These are phyloP conservation scores for Candida tunisiensis DNA, from an alignment of 1,139 yeast genomes.

Conservation along the genomic window DNA sequence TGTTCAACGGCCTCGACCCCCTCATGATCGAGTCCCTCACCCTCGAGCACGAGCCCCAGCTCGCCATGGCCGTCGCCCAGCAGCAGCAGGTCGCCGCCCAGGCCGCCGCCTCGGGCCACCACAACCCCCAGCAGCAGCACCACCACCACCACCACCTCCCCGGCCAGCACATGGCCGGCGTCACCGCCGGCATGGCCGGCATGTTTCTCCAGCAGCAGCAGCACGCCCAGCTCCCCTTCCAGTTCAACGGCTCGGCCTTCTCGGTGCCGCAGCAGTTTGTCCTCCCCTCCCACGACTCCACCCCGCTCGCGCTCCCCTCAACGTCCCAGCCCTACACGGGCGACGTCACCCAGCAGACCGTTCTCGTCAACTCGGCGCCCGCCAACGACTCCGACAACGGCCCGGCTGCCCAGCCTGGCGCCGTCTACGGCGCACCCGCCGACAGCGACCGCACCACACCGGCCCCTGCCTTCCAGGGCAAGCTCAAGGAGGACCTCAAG, in stretches of 20 bases:
- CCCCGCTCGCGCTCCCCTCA: too few species aligned
- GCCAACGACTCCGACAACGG: conserved; percentile 3
- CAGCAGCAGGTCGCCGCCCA: not conserved
- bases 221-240: too few species aligned
- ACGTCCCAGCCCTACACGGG: too few species aligned
- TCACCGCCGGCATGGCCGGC: too few species aligned
- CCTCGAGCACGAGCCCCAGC: conserved; percentile 1
- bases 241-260: too few species aligned
- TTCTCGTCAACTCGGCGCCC: too few species aligned
- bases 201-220: too few species aligned
- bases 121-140: not conserved
- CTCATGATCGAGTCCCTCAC: conserved; percentile 1
- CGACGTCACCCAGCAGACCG: too few species aligned
- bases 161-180: conserved; percentile 1
- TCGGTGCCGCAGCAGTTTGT: too few species aligned
- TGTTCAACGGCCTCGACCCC: conserved; percentile 13
- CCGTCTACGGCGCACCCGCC: not conserved
- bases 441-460: not conserved
- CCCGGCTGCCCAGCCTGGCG: not conserved
- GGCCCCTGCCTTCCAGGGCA: not conserved
- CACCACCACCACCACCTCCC: not conserved
- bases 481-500: not conserved
- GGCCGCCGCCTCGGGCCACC: not conserved
- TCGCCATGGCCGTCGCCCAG: not conserved
- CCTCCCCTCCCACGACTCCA: too few species aligned